Evolutionary conservation across 2,329 filamentous ascomycete species (phyloP).

Genomic region (Fusarium compactum): DNA sequence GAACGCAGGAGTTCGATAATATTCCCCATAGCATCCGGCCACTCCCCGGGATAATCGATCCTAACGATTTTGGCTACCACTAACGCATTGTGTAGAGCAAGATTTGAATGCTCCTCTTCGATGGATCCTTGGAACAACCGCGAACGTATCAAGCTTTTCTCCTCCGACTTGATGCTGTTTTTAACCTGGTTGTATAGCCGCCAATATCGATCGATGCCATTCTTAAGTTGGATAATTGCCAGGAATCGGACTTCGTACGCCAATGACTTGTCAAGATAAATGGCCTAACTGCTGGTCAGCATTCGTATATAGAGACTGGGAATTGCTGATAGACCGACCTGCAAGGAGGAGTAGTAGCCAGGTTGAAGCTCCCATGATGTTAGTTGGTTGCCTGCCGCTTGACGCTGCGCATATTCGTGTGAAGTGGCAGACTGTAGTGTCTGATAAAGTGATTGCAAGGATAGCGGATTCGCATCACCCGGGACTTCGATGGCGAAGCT

Average conservation of each 20-base stretch:
- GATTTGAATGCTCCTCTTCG: slow-evolving; percentile 77
- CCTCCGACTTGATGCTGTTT: slow-evolving; percentile 77
- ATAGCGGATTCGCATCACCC: slow-evolving; percentile 82
- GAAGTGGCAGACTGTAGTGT: slow-evolving; percentile 74
- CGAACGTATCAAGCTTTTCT: slow-evolving; percentile 81
- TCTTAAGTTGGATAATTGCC: slow-evolving; percentile 93
- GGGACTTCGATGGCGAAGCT: slow-evolving; percentile 81
- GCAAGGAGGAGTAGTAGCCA: slow-evolving; percentile 76
- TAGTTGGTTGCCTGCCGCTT: slow-evolving; percentile 77
- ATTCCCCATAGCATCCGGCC: slow-evolving; percentile 73
- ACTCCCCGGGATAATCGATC: slow-evolving; percentile 89
- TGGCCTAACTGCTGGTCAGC: slow-evolving; percentile 64
- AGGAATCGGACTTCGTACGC: slow-evolving; percentile 86
- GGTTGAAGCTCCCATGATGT: slow-evolving; percentile 75
- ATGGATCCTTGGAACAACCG: slow-evolving; percentile 82
- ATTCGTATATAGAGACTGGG: neutral
- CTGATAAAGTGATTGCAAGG: slow-evolving; percentile 71
- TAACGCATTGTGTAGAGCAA: slow-evolving; percentile 90
- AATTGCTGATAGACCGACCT: slow-evolving; percentile 60
- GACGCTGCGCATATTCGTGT: slow-evolving; percentile 70
- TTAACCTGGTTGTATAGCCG: slow-evolving; percentile 67
- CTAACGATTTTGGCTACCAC: slow-evolving; percentile 89
- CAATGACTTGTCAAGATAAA: slow-evolving; percentile 83
- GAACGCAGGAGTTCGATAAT: slow-evolving; percentile 74
- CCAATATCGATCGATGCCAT: slow-evolving; percentile 97